Percentiles rank a stretch among this genome's conserved stretches.
Conservation (phyloP, 2,329 filamentous ascomycete species). For the Cladosporium austrohemisphaericum region DNA sequence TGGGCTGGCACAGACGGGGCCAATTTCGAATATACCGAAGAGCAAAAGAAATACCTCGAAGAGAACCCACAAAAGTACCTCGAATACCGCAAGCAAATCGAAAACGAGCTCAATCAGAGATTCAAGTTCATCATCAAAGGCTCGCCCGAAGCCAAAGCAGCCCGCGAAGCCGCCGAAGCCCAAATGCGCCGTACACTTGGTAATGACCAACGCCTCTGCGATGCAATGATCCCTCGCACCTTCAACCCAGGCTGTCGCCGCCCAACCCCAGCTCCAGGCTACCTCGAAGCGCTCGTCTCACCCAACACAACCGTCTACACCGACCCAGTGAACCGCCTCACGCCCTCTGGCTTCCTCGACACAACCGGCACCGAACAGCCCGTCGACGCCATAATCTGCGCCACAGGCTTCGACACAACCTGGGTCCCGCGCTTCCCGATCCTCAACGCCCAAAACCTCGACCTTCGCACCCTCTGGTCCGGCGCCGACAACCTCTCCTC, state of each 20-base stretch:
- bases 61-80: slow-evolving; percentile 44
- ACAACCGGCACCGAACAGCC: slow-evolving; percentile 29
- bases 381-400: slow-evolving; percentile 37
- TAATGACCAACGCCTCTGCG: slow-evolving; percentile 36
- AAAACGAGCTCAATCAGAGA: slow-evolving; percentile 49
- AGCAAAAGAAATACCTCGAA: slow-evolving; percentile 38
- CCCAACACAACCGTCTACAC: slow-evolving; percentile 35
- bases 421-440: slow-evolving; percentile 35
- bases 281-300: slow-evolving; percentile 39
- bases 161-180: slow-evolving; percentile 37
- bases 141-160: slow-evolving; percentile 42
- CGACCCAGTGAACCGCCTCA: slow-evolving; percentile 30
- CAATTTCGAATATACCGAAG: slow-evolving; percentile 46
- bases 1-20: slow-evolving; percentile 46
- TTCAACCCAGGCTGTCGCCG: slow-evolving; percentile 42
- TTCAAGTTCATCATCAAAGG: slow-evolving; percentile 54
- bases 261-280: slow-evolving; percentile 41
- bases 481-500: slow-evolving; percentile 34
- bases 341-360: slow-evolving; percentile 32
- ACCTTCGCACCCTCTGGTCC: slow-evolving; percentile 38
- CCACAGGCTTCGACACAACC: slow-evolving; percentile 37
- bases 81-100: slow-evolving; percentile 47
- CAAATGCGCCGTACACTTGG: slow-evolving; percentile 42
- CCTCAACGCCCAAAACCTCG: slow-evolving; percentile 24
- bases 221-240: slow-evolving; percentile 46